Evolutionary conservation across 768 basidiomycete genomes (phyloP).

Genomic region (Sporobolomyces roseus): DNA sequence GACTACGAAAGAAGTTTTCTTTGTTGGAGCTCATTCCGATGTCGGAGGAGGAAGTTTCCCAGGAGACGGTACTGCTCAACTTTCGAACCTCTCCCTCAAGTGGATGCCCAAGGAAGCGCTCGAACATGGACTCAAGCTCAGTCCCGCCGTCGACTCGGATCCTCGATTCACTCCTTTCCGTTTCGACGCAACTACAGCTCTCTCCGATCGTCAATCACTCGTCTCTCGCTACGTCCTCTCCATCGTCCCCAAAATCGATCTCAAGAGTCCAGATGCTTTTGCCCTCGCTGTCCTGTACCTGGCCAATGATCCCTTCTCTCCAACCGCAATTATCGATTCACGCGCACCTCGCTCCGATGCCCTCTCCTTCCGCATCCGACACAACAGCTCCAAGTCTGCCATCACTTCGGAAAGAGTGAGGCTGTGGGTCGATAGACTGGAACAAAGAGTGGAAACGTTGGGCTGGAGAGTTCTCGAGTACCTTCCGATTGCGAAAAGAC

Average conservation of each 20-base stretch:
- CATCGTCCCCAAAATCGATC: background rate
- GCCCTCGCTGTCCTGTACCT: constrained; percentile 6
- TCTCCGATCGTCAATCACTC: background rate
- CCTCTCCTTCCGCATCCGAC: background rate
- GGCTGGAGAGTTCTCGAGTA: background rate
- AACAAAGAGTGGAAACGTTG: background rate
- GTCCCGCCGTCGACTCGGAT: background rate
- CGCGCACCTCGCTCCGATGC: background rate
- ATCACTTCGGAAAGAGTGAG: background rate
- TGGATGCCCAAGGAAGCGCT: constrained; percentile 65
- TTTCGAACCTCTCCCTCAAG: constrained; percentile 62
- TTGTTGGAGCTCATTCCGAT: constrained; percentile 20
- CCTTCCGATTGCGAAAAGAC: background rate
- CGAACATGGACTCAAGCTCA: constrained; percentile 1
- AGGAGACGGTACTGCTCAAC: constrained; percentile 48
- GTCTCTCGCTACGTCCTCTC: background rate
- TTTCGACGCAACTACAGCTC: background rate
- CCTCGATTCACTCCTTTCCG: constrained; percentile 2
- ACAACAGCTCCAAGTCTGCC: background rate
- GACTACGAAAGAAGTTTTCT: constrained; percentile 45
- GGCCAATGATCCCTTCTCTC: background rate
- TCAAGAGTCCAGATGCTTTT: background rate
- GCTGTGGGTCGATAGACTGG: background rate
- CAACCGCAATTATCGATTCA: background rate
- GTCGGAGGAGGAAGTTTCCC: constrained; percentile 9